Base-by-base conservation (phyloP, 305 asterid genomes). In the Plantago rigida region DNA sequence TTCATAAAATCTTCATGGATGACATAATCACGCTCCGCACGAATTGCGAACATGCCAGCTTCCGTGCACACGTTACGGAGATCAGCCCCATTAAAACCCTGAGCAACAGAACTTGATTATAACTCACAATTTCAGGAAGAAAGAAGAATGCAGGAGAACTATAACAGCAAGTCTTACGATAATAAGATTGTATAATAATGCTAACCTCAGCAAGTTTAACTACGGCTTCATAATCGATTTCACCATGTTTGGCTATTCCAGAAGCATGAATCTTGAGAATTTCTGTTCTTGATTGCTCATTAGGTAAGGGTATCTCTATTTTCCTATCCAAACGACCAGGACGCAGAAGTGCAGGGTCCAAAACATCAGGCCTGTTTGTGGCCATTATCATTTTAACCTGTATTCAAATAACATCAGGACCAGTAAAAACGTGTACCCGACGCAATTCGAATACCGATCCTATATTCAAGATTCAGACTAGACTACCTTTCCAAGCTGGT, bases 1-100 rank as follows among this genome's bases (percentile, higher is more conserved):
- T 88, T 86, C 98, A 91, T 87, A 72, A 87, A 91, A 81, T 91
- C 98, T 81, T 91, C 98, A 70, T 88, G 98, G 72, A 91, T 88
- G 62, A 91, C 98, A 55, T 87, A 87, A 72, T 91, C 98, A 62
- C 96, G 95, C 75, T 88, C 96, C 22, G 90, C 89, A 19, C 93
- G 83, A 65, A 87, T 22, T 24, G 97, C 94, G 4, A 78, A 73
- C 95, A 89, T 87, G 39, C 95, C 95, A 68, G 95, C 97, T 64
- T 89, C 94, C 13, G 97, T 89, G 75, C 93, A 89, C 34, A 89
- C 78, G 55, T 87, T 84, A 31, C 95, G 89, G 46, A 87, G 82
- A 68, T 89, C 97, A 45, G 94, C 97, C 44, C 97, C 95, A 64
- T 92, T 89, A 52, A 89, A 86, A 42, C 91, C 94, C 91, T 84